A percentile compares a stretch with the other conserved stretches of the same genome.
phyloP scores from a whole-genome alignment of 2,329 filamentous ascomycete genomes.

The Apiospora saccharicola region DNA sequence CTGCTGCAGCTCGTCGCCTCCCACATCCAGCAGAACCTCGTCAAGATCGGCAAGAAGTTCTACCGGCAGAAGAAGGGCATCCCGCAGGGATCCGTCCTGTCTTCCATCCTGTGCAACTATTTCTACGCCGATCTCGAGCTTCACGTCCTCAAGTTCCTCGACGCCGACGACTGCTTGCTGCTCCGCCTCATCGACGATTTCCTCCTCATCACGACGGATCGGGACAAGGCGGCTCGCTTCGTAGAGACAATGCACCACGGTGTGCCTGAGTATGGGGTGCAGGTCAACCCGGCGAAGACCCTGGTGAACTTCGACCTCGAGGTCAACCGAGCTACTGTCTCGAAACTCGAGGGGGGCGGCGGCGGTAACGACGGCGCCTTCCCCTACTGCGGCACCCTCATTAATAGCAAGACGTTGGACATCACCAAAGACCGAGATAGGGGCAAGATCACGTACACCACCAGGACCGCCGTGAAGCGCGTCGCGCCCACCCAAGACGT shows the following conservation, averaged over 20 bases:
- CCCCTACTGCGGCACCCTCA: constrained; percentile 85
- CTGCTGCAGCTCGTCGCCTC: constrained; percentile 76
- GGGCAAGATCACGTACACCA: constrained; percentile 2
- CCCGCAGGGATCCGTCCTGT: constrained; percentile 90
- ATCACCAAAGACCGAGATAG: constrained; percentile 71
- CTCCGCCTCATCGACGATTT: constrained; percentile 93
- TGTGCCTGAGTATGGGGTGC: constrained; percentile 79
- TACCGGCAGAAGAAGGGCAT: constrained; percentile 91
- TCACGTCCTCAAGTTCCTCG: constrained; percentile 72
- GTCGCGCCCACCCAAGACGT: not conserved
- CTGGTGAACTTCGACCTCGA: constrained; percentile 81
- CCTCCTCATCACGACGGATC: constrained; percentile 80
- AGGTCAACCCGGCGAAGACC: constrained; percentile 79
- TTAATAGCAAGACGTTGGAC: constrained; percentile 78
- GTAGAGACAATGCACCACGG: constrained; percentile 82
- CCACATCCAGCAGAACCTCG: constrained; percentile 84
- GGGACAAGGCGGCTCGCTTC: constrained; percentile 73
- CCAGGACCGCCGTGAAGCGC: not conserved
- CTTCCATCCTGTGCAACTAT: constrained; percentile 88
- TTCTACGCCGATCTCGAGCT: constrained; percentile 91
- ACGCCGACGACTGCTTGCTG: constrained; percentile 67
- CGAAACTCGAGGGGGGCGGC: constrained; percentile 39
- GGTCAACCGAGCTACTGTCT: constrained; percentile 61
- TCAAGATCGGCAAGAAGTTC: constrained; percentile 87
- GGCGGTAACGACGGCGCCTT: constrained; percentile 57